Percentiles rank a stretch among this genome's conserved stretches.
phyloP scores from a whole-genome alignment of 2,329 filamentous ascomycete genomes.

The Neonectria ditissima region DNA sequence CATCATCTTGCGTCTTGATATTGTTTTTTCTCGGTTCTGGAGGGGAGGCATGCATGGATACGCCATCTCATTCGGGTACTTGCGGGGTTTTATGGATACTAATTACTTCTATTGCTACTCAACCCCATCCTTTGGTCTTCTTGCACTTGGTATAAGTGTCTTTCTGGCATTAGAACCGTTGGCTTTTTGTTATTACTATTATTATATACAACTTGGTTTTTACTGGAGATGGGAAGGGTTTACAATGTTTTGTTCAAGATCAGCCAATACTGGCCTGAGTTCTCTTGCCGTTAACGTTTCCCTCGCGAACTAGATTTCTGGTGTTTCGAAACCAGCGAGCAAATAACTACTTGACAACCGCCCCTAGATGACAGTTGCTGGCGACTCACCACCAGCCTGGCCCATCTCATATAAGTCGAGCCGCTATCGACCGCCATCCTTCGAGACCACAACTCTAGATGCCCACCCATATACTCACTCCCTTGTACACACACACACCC shows the following conservation, averaged over 20 bases:
- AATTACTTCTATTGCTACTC: background rate
- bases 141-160: background rate
- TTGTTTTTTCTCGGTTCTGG: conserved; percentile 18
- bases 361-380: background rate
- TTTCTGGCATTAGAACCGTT: background rate
- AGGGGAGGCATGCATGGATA: background rate
- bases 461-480: background rate
- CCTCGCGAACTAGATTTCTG: background rate
- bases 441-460: background rate
- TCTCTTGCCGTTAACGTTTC: background rate
- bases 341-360: background rate
- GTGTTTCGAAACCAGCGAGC: background rate
- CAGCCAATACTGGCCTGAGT: background rate
- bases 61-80: background rate
- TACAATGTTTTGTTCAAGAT: background rate
- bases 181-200: no score
- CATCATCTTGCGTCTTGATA: conserved; percentile 19
- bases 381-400: background rate
- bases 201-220: no score
- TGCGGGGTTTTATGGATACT: background rate
- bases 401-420: background rate
- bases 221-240: background rate
- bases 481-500: background rate
- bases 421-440: background rate
- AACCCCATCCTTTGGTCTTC: background rate